Conservation (phyloP, 805 yeast species). For the Saccharomycopsis sp. region DNA sequence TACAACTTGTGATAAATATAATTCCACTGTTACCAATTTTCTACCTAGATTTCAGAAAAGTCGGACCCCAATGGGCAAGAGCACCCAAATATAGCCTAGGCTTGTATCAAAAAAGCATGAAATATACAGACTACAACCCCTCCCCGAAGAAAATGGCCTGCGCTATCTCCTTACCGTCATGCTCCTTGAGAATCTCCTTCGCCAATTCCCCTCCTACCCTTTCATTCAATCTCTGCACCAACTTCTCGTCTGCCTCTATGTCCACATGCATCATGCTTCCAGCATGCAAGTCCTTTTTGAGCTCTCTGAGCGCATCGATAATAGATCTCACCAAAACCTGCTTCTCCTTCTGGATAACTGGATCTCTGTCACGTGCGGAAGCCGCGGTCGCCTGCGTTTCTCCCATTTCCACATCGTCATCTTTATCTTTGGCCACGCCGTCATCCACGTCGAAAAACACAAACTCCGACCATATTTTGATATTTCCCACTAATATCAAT, state of each 20-base stretch:
- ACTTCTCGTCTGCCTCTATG: slow-evolving; percentile 25
- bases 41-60: too few species aligned
- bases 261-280: slow-evolving; percentile 26
- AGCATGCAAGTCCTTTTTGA: slow-evolving; percentile 31
- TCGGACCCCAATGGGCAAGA: too few species aligned
- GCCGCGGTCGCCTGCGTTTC: slow-evolving; percentile 1
- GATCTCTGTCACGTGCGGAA: background rate
- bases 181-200: slow-evolving; percentile 39
- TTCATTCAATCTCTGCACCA: slow-evolving; percentile 37
- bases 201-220: slow-evolving; percentile 60
- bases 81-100: too few species aligned
- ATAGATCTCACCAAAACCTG: slow-evolving; percentile 42
- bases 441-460: slow-evolving; percentile 37
- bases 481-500: slow-evolving; percentile 75
- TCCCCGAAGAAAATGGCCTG: slow-evolving; percentile 75
- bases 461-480: slow-evolving; percentile 68
- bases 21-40: too few species aligned
- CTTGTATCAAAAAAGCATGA: too few species aligned
- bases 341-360: slow-evolving; percentile 38
- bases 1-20: too few species aligned
- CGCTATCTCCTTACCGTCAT: slow-evolving; percentile 43
- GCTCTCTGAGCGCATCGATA: slow-evolving; percentile 43
- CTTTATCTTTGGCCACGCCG: slow-evolving; percentile 19
- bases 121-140: slow-evolving; percentile 15
- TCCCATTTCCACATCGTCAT: slow-evolving; percentile 22